Conservation (phyloP, 2,329 filamentous ascomycete species). For the Aureobasidium sp. region DNA sequence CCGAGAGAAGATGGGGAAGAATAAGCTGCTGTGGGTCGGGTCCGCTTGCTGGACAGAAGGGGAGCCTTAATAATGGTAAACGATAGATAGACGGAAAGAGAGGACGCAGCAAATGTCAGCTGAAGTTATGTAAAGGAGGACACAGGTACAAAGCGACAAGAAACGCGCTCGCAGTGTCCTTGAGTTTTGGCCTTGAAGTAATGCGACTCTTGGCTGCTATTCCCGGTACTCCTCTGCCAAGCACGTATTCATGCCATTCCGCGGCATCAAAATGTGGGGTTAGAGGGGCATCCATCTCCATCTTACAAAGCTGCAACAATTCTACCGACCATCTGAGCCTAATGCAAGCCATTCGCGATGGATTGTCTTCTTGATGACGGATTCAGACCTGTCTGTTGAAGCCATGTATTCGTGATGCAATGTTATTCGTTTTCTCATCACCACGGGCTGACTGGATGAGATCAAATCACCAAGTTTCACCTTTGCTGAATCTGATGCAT, state of each 20-base stretch:
- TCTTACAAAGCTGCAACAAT: neutral
- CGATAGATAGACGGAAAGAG: neutral
- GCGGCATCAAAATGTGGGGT: neutral
- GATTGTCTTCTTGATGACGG: neutral
- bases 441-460: neutral
- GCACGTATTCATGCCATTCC: neutral
- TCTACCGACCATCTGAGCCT: too few relatives aligned
- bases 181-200: neutral
- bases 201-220: constrained; percentile 8
- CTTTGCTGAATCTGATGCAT: neutral
- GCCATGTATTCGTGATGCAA: neutral
- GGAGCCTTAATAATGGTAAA: neutral
- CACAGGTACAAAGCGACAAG: neutral
- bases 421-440: too few relatives aligned
- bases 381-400: neutral
- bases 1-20: neutral
- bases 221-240: neutral
- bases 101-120: neutral
- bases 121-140: neutral
- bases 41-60: neutral
- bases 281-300: neutral
- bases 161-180: neutral
- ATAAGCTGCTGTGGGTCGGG: neutral
- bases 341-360: neutral
- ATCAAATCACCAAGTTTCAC: neutral